Percentiles rank a stretch among this genome's conserved stretches.
Evolutionary conservation across 2,329 filamentous ascomycete genomes (phyloP).

Genomic region (Sporothrix humicola): DNA sequence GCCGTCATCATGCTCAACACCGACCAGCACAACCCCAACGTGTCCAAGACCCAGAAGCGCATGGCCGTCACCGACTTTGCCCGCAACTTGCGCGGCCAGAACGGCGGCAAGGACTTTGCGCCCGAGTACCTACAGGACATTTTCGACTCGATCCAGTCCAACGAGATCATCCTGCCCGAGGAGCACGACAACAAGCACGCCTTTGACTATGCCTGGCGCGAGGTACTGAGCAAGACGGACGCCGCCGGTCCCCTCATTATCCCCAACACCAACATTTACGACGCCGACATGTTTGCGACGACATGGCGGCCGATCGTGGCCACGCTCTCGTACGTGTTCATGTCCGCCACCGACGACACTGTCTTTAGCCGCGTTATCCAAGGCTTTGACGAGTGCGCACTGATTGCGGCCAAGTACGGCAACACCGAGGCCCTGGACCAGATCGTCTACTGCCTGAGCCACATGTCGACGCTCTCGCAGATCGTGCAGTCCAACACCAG

Average conservation of each 20-base stretch:
- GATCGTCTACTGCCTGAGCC: slow-evolving; percentile 86
- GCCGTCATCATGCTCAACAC: slow-evolving; percentile 98
- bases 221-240: slow-evolving; percentile 84
- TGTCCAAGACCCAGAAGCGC: slow-evolving; percentile 71
- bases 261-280: slow-evolving; percentile 91
- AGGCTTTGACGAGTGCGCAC: slow-evolving; percentile 94
- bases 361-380: slow-evolving; percentile 93
- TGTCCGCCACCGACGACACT: slow-evolving; percentile 95
- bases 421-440: slow-evolving; percentile 88
- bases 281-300: slow-evolving; percentile 95
- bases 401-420: slow-evolving; percentile 84
- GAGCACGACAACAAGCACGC: slow-evolving; percentile 97
- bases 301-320: slow-evolving; percentile 96
- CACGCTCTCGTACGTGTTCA: slow-evolving; percentile 96
- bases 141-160: slow-evolving; percentile 86
- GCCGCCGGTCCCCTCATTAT: slow-evolving; percentile 74
- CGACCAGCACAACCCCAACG: slow-evolving; percentile 92
- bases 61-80: slow-evolving; percentile 87
- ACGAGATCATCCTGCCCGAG: slow-evolving; percentile 95
- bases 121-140: slow-evolving; percentile 83
- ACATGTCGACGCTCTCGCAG: slow-evolving; percentile 81
- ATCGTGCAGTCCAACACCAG: slow-evolving; percentile 74
- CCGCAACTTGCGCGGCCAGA: slow-evolving; percentile 88
- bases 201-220: slow-evolving; percentile 97
- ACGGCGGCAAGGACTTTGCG: slow-evolving; percentile 82